Evolutionary conservation across 2,329 filamentous ascomycete species (phyloP), one percentile per base, ranked within the genome.

Genomic region (Colletotrichum sp.): DNA sequence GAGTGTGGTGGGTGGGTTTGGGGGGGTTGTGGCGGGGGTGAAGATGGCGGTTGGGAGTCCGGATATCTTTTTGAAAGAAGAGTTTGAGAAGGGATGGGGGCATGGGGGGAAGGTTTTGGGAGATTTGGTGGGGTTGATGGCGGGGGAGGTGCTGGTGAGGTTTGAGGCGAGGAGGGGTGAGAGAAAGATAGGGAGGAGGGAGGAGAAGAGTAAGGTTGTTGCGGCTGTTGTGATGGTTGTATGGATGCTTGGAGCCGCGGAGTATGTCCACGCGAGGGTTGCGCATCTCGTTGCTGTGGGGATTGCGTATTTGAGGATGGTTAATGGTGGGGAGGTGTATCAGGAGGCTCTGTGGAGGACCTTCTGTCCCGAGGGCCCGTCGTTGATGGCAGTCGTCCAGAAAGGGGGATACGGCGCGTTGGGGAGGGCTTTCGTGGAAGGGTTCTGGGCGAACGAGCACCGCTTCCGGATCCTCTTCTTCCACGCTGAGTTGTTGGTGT

Each of bases 11-110:
- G 84, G 82, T 36, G 65, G 82, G 15, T 82, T 82, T 78, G 71
- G 78, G 73, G 78, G 79, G 26, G 84, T 84, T 13, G 79, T 84
- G 70, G 84, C 82, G 32, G 80, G 80, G 75, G 81, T 86, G 78
- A 86, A 84, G 70, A 79, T 84, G 57, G 85, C 82, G n/a, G 78
- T 79, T 8, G 81, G 78, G 16, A 83, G 83, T 34, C 86, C 85
- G 7, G 84, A 83, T 72, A 79, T 83, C 8, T 85, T 86, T 57
- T 67, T 87, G 18, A 80, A 79, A 26, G 79, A 80, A 28, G 78
- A 80, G 44, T 75, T 84, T 24, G 64, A 26, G 16, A 3, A 2
- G 24, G 63, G 63, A 4, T n/a, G 18, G 68, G 10, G 66, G 34
- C n/a, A 12, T 13, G 9, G 21, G 36, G 18, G 49, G 60, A 69